Percentiles rank a stretch among this genome's conserved stretches.
These are phyloP conservation scores for Coniosporium tulheliwenetii DNA, from an alignment of 2,329 filamentous ascomycete genomes.

Conservation along the genomic window DNA sequence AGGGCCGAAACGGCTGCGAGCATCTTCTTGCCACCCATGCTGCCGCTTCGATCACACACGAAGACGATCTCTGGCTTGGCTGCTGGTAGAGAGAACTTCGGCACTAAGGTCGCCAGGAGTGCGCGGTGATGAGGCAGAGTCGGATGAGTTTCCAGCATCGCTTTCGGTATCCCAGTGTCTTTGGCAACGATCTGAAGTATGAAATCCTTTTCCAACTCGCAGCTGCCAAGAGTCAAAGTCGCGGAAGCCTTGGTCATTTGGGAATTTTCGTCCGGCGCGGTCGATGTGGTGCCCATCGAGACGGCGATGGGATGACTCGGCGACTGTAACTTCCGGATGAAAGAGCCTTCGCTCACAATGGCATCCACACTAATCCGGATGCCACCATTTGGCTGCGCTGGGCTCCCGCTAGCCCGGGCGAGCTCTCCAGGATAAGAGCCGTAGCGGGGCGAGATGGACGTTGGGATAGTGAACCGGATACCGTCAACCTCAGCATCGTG, in stretches of 20 bases:
- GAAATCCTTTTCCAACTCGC: conserved; percentile 48
- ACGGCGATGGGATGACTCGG: conserved; percentile 54
- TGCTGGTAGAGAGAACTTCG: conserved; percentile 47
- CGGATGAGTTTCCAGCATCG: conserved; percentile 51
- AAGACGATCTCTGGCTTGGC: conserved; percentile 52
- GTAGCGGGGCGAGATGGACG: conserved; percentile 51
- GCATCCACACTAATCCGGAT: conserved; percentile 44
- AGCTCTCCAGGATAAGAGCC: conserved; percentile 29
- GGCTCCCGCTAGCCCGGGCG: conserved; percentile 5
- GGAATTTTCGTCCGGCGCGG: conserved; percentile 28
- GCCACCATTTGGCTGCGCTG: conserved; percentile 14
- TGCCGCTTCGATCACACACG: conserved; percentile 55
- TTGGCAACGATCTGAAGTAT: conserved; percentile 48
- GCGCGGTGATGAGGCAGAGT: conserved; percentile 45
- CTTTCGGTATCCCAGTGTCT: conserved; percentile 43
- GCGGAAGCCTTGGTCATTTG: conserved; percentile 46
- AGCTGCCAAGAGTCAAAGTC: conserved; percentile 35
- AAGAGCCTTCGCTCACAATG: conserved; percentile 38
- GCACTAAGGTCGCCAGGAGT: conserved; percentile 56
- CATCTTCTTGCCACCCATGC: conserved; percentile 40
- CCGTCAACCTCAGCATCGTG: conserved; percentile 55
- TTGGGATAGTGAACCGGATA: conserved; percentile 54
- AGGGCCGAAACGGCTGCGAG: conserved; percentile 38
- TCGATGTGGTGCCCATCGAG: conserved; percentile 43
- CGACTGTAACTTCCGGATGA: conserved; percentile 47